Evolutionary conservation across 352 stramenopile genomes (phyloP).

Genomic region (Globisporangium solare): DNA sequence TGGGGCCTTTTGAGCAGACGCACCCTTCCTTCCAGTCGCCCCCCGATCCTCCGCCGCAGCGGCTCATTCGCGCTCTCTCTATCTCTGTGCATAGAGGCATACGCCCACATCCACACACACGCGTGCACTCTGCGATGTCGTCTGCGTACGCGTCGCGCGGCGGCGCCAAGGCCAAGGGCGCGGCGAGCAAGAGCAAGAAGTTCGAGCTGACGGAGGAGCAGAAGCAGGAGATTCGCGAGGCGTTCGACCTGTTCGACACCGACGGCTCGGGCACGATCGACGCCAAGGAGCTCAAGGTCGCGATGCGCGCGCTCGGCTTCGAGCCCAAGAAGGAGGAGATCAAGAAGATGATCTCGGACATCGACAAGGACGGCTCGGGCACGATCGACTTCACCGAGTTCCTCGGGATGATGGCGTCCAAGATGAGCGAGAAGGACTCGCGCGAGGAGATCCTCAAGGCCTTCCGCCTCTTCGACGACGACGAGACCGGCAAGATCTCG

Average conservation of each 20-base stretch:
- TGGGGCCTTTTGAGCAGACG: slow-evolving; percentile 2
- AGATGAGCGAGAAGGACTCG: slow-evolving; percentile 96
- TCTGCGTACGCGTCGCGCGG: slow-evolving; percentile 61
- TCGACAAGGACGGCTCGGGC: slow-evolving; percentile 93
- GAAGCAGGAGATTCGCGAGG: slow-evolving; percentile 94
- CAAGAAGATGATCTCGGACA: slow-evolving; percentile 96
- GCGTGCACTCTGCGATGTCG: slow-evolving; percentile 40
- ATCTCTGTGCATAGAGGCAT: background rate
- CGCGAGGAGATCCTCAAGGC: slow-evolving; percentile 97
- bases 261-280: slow-evolving; percentile 94
- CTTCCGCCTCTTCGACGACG: slow-evolving; percentile 97
- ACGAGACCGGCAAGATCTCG: slow-evolving; percentile 96
- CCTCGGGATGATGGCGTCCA: slow-evolving; percentile 96
- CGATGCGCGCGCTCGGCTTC: slow-evolving; percentile 95
- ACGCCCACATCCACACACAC: too few species aligned
- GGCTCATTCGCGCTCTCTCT: background rate
- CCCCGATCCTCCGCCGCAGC: background rate
- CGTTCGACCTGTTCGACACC: slow-evolving; percentile 98
- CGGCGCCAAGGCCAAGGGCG: slow-evolving; percentile 61
- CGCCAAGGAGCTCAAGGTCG: slow-evolving; percentile 94
- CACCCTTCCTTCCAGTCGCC: slow-evolving; percentile 4
- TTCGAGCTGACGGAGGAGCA: slow-evolving; percentile 91
- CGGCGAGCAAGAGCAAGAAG: slow-evolving; percentile 77
- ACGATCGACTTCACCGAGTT: slow-evolving; percentile 98
- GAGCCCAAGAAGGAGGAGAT: slow-evolving; percentile 98